A percentile compares a stretch with the other conserved stretches of the same genome.
phyloP scores from a whole-genome alignment of 2,329 filamentous ascomycete species.

The Cladosporium sp. region DNA sequence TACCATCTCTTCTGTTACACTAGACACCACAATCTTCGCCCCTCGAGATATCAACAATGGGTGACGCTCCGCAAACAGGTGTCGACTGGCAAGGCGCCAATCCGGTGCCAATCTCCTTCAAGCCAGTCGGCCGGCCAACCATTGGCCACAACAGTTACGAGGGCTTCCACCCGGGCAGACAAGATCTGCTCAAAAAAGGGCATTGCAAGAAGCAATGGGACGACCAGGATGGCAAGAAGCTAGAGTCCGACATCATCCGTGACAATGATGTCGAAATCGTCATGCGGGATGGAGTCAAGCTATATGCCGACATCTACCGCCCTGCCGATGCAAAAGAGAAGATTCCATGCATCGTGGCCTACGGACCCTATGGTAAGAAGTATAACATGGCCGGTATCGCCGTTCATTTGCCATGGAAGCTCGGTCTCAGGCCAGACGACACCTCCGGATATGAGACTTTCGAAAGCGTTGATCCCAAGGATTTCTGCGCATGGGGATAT shows the following conservation, averaged over 20 bases:
- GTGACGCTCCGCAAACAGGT: background rate
- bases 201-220: background rate
- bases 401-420: background rate
- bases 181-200: background rate
- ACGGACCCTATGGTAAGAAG: constrained; percentile 24
- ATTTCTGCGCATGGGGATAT: constrained; percentile 31
- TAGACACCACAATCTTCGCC: background rate
- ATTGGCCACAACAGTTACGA: background rate
- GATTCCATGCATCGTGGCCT: constrained; percentile 38
- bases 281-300: constrained; percentile 37
- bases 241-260: constrained; percentile 33
- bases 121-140: background rate
- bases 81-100: background rate
- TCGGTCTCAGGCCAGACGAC: background rate
- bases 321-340: constrained; percentile 30
- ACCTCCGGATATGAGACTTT: constrained; percentile 15
- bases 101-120: background rate
- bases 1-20: background rate
- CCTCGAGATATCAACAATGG: background rate
- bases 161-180: background rate
- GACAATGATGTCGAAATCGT: constrained; percentile 43
- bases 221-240: constrained; percentile 4
- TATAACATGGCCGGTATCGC: background rate
- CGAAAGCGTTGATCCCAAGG: constrained; percentile 35
- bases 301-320: constrained; percentile 45